Evolutionary conservation across 2,329 filamentous ascomycete genomes (phyloP).

Genomic region (Daldinia eschscholtzii): DNA sequence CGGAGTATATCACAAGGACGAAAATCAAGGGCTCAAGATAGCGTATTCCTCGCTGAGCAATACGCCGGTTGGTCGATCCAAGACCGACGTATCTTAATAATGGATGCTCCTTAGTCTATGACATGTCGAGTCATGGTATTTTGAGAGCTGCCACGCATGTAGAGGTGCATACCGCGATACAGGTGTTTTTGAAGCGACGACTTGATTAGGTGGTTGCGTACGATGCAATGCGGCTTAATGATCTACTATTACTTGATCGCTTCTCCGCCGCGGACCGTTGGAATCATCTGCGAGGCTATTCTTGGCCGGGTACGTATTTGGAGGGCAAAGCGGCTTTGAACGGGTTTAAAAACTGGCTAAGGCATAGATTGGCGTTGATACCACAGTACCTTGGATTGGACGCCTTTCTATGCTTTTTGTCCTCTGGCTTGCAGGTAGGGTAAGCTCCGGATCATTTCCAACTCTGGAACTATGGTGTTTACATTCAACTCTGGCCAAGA

Average conservation of each 20-base stretch:
- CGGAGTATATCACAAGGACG: constrained; percentile 15
- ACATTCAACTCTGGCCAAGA: not conserved
- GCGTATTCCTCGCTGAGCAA: constrained; percentile 1
- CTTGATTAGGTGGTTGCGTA: constrained; percentile 14
- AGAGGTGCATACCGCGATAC: constrained; percentile 7
- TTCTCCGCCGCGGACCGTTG: not conserved
- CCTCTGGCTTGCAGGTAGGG: constrained; percentile 2
- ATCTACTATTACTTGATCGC: constrained; percentile 1
- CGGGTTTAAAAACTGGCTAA: not conserved
- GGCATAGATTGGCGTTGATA: not conserved
- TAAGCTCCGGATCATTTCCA: constrained; percentile 12
- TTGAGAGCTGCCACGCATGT: not conserved
- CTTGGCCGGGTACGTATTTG: constrained; percentile 1
- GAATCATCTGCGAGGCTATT: constrained; percentile 2
- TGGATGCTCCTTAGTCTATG: not conserved
- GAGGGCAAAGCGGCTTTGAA: not conserved
- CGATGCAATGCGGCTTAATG: constrained; percentile 25
- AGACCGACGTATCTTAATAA: constrained; percentile 2
- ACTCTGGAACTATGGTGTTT: constrained; percentile 6
- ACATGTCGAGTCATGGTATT: constrained; percentile 7
- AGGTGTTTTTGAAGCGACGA: not conserved
- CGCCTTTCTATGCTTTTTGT: not conserved
- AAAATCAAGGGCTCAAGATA: not conserved
- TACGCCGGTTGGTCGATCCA: constrained; percentile 17
- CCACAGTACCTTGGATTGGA: not conserved